Base-by-base conservation (phyloP, 2,329 filamentous ascomycete genomes). In the Epichloe bromicola region DNA sequence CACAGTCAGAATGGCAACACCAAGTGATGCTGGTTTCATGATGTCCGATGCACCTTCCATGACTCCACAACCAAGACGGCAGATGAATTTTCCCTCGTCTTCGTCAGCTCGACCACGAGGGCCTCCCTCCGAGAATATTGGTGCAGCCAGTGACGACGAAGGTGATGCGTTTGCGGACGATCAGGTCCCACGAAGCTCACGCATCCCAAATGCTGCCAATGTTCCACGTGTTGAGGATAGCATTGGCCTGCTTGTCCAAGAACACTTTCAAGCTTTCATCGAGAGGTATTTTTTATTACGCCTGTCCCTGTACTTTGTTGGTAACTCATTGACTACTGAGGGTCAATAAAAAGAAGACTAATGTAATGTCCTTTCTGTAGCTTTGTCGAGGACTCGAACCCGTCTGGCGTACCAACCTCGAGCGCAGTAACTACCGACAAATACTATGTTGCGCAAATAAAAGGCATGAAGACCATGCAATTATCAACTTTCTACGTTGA, bases 401-500 rank as follows among this genome's bases (percentile, higher is more conserved):
- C 82, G 3, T 85, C 79, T 14, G 76, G 75, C 43, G 71, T 74
- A 6, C 82, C 83, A 10, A 73, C 79, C 3, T 85, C 86, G 15
- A 88, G 84, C 62, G 82, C 82, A 30, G 74, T 82, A 44, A 84
- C 82, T 4, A 87, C 85, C 26, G 84, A 89, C 70, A 87, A 85
- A 64, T 90, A 89, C 71, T 94, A 93, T 66, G 75, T 93, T 52
- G 85, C 85, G 47, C 87, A 90, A 68, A 88, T 94, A 59, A 82
- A 86, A 61, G 84, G 83, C 55, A 81, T 94, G 75, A 77, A 79
- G 52, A 76, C 76, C 20, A 86, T 85, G 64, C 75, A 81, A 56
- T 76, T 91, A n/a, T 91, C 87, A 1, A 93, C 87, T 5, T 80
- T 93, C 52, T 94, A 93, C 64, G 79, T 94, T 61, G 88, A 94